Conservation (phyloP, 1,284 basidiomycete genomes). For the Leccinum ponderosum region DNA sequence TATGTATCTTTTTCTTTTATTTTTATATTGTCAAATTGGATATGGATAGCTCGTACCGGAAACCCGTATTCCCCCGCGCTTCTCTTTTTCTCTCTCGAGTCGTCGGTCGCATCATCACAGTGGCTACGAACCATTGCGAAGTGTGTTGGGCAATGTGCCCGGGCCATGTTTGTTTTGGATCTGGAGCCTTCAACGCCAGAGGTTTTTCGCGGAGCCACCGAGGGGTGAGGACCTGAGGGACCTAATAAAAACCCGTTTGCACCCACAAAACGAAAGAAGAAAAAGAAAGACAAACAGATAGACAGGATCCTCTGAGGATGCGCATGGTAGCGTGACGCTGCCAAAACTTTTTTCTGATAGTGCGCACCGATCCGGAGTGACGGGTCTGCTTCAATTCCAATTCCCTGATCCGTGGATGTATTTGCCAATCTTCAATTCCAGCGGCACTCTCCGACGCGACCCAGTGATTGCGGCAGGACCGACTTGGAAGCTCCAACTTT, state of each 20-base stretch:
- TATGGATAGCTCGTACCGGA: constrained; percentile 19
- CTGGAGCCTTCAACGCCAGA: constrained; percentile 12
- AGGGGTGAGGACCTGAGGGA: constrained; percentile 1
- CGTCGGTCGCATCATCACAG: neutral
- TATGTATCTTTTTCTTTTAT: neutral
- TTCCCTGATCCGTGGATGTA: constrained; percentile 28
- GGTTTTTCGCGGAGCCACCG: constrained; percentile 8
- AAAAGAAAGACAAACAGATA: neutral
- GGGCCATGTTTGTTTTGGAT: constrained; percentile 14
- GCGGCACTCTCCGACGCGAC: constrained; percentile 21
- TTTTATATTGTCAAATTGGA: constrained; percentile 15
- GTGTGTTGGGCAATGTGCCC: constrained; percentile 3
- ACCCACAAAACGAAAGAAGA: constrained; percentile 3
- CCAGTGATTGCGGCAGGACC: constrained; percentile 7
- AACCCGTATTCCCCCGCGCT: constrained; percentile 4
- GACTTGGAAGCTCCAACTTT: neutral
- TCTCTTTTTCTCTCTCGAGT: neutral
- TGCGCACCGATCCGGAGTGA: constrained; percentile 11
- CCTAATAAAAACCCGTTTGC: constrained; percentile 2
- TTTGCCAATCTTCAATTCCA: constrained; percentile 9
- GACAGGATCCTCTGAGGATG: constrained; percentile 7
- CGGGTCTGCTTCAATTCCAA: constrained; percentile 2
- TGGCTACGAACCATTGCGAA: neutral
- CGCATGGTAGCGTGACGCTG: constrained; percentile 6
- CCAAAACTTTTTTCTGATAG: constrained; percentile 4